These are phyloP conservation scores for Chrysoporthe austroafricana DNA, from an alignment of 2,329 filamentous ascomycete genomes.

Conservation along the genomic window DNA sequence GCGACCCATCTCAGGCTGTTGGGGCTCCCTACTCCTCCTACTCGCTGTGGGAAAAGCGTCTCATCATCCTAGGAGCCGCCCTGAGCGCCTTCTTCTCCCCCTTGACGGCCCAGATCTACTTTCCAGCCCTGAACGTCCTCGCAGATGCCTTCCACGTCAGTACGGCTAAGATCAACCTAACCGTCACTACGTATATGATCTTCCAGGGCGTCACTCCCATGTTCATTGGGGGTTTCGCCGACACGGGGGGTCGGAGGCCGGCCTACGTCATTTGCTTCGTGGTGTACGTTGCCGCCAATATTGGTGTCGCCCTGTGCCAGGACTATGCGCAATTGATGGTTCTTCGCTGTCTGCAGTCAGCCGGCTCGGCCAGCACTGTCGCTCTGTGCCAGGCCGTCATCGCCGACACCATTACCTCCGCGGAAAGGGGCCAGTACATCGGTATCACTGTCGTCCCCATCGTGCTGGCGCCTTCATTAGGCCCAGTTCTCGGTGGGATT, in stretches of 20 bases:
- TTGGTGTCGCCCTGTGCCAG: conserved; percentile 55
- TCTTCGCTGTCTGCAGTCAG: conserved; percentile 59
- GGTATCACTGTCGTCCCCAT: conserved; percentile 53
- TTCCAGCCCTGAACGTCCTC: conserved; percentile 55
- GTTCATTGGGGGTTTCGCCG: conserved; percentile 53
- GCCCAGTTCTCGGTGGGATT: conserved; percentile 54
- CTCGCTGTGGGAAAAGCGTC: conserved; percentile 45
- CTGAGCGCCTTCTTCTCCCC: conserved; percentile 50
- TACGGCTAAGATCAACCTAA: conserved; percentile 50
- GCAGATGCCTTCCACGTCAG: conserved; percentile 52
- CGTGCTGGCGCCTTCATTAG: conserved; percentile 48
- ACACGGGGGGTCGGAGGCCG: conserved; percentile 56
- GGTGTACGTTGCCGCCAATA: conserved; percentile 57
- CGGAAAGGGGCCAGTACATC: conserved; percentile 64
- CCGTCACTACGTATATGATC: conserved; percentile 60
- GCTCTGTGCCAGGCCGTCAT: conserved; percentile 62
- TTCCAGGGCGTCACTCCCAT: conserved; percentile 63
- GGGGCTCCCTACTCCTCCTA: conserved; percentile 42
- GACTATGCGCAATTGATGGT: conserved; percentile 55
- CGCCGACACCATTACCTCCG: conserved; percentile 64
- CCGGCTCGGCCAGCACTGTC: conserved; percentile 62
- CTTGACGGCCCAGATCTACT: conserved; percentile 56
- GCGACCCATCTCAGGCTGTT: conserved; percentile 21
- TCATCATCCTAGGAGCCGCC: conserved; percentile 45
- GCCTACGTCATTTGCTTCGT: conserved; percentile 58